Conservation (phyloP, 2,329 filamentous ascomycete genomes). For the Aspergillus ruber region DNA sequence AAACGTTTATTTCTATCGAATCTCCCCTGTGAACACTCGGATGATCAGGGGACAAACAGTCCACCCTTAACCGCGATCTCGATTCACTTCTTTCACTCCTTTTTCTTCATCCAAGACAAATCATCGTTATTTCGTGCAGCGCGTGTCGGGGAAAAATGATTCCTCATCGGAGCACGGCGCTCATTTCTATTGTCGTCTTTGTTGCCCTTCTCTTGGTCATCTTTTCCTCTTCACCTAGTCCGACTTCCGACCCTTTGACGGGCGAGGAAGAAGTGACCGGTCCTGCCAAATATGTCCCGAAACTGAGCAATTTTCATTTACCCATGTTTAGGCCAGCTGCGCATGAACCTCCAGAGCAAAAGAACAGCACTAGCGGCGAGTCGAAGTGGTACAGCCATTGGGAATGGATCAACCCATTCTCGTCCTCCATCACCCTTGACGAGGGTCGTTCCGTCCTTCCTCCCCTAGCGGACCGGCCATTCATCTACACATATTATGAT, state of each 20-base stretch:
- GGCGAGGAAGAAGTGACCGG: conserved; percentile 17
- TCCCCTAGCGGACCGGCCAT: conserved; percentile 61
- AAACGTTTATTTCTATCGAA: not conserved
- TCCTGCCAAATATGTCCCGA: conserved; percentile 28
- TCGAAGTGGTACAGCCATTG: conserved; percentile 82
- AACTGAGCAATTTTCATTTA: conserved; percentile 45
- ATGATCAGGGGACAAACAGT: not conserved
- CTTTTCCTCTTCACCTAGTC: conserved; percentile 36
- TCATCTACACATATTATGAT: conserved; percentile 91
- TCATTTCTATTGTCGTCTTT: conserved; percentile 39
- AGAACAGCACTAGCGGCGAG: conserved; percentile 70
- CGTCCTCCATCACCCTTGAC: conserved; percentile 69
- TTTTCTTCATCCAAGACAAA: not conserved
- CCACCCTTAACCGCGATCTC: not conserved
- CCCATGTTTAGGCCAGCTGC: conserved; percentile 65
- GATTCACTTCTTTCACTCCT: not conserved
- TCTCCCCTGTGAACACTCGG: not conserved
- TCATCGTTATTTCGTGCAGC: not conserved
- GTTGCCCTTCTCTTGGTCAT: conserved; percentile 39
- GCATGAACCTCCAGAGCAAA: conserved; percentile 66
- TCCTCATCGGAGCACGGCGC: conserved; percentile 34
- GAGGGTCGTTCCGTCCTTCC: conserved; percentile 79
- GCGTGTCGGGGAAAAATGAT: conserved; percentile 26
- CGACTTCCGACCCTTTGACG: conserved; percentile 15
- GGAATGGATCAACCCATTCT: conserved; percentile 89